Evolutionary conservation across 805 yeast species (phyloP), one percentile per base, ranked within the genome.

Genomic region (Kodamaea kakaduensis): DNA sequence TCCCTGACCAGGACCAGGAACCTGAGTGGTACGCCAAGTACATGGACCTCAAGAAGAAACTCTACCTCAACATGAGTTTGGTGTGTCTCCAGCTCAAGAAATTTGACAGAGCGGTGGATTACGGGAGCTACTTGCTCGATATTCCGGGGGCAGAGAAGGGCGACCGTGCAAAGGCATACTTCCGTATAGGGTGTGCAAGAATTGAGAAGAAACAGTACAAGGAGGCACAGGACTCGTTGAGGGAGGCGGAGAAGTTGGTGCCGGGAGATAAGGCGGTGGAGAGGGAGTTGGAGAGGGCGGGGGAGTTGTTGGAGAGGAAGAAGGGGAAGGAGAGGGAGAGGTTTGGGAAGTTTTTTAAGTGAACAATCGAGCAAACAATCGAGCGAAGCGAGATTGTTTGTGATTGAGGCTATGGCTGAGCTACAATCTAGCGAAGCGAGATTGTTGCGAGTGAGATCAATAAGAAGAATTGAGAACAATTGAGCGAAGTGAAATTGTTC

Each of bases 1-100:
- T 80, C 10, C 93, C 94, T 0, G 93, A 83, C 47, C 58, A 60
- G 21, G 88, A 80, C 29, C 70, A 71, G 17, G 81, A 80, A 45
- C 71, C 77, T 9, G 74, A 71, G 14, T 64, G 70, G 56, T 68
- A 60, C 44, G 45, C 46, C 4, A 71, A 73, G 43, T 84, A 78
- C 51, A 47, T 61, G 22, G 73, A 67, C 3, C 51, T 75, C 43
- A 75, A 74, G 48, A 72, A 69, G 55, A 71, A 77, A 64, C 45
- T 74, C 6, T 77, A 71, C 44, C 56, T 75, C 42, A 84, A 84
- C 47, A 45, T 84, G n/a, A 69, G 84, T 1, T 56, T 84, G 35
- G 74, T 69, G 0, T 54, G 69, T 24, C 59, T 77, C 25, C 75
- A 78, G 38, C 41, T 75, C 43, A 56, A 69, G 31, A 59, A 77